phyloP scores from a whole-genome alignment of 2,329 filamentous ascomycete genomes.

The Plenodomus tracheiphilus region DNA sequence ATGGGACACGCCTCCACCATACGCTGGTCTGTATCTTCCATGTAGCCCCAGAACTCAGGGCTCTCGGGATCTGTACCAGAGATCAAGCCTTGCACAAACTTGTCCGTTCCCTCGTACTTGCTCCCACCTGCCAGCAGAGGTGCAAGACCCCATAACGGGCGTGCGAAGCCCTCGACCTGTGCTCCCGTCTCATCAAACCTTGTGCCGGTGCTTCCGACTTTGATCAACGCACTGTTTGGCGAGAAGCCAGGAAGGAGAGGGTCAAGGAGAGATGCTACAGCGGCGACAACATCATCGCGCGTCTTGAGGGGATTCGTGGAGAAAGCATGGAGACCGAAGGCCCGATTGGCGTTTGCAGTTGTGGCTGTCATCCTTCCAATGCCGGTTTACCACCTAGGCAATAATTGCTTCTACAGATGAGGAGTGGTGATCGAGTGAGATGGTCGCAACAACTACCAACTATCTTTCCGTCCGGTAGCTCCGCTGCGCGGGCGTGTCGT shows the following conservation, averaged over 20 bases:
- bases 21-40: conserved; percentile 75
- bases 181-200: conserved; percentile 77
- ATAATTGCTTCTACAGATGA: conserved; percentile 5
- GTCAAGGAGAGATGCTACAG: conserved; percentile 62
- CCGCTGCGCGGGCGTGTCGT: not conserved
- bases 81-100: conserved; percentile 71
- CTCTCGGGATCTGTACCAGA: conserved; percentile 71
- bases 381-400: not conserved
- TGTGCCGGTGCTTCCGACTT: conserved; percentile 71
- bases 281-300: conserved; percentile 48
- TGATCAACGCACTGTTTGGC: conserved; percentile 65
- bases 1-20: conserved; percentile 87
- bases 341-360: conserved; percentile 46
- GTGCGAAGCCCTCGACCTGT: conserved; percentile 74
- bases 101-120: conserved; percentile 64
- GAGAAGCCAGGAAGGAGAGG: conserved; percentile 75
- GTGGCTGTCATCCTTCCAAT: conserved; percentile 29
- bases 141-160: conserved; percentile 75
- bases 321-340: conserved; percentile 48
- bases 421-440: not conserved
- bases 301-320: conserved; percentile 47
- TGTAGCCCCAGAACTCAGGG: conserved; percentile 76
- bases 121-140: conserved; percentile 70
- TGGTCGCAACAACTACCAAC: not conserved
- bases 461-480: conserved; percentile 2